phyloP scores from a whole-genome alignment of 2,329 filamentous ascomycete genomes.

The Pseudogymnoascus sp. region DNA sequence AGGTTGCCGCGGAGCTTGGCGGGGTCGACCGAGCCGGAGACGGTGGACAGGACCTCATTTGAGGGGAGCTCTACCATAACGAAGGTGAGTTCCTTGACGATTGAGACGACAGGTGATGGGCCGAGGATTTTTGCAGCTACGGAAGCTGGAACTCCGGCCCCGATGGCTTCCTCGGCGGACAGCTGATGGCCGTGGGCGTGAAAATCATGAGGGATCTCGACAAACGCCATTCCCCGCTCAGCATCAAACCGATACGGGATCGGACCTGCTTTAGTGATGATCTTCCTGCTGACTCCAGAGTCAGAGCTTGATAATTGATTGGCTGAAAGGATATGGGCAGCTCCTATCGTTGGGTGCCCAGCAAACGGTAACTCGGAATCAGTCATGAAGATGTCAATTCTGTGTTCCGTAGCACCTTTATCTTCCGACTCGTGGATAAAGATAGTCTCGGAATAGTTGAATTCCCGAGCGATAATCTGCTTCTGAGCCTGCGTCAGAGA shows the following conservation, averaged over 20 bases:
- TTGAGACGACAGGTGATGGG: conserved; percentile 43
- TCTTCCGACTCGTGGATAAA: conserved; percentile 43
- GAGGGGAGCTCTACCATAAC: conserved; percentile 54
- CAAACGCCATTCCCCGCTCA: conserved; percentile 44
- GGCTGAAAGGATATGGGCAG: conserved; percentile 41
- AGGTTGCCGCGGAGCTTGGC: conserved; percentile 30
- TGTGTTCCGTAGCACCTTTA: conserved; percentile 30
- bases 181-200: conserved; percentile 46
- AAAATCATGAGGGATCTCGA: conserved; percentile 59
- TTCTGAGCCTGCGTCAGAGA: conserved; percentile 44
- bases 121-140: conserved; percentile 32
- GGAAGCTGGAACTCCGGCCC: conserved; percentile 12
- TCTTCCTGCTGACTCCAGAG: conserved; percentile 22
- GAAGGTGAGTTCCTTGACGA: conserved; percentile 70
- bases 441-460: conserved; percentile 57
- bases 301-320: conserved; percentile 19
- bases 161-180: conserved; percentile 25
- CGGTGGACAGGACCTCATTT: conserved; percentile 38
- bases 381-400: conserved; percentile 52
- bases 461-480: conserved; percentile 51
- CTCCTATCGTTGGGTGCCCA: conserved; percentile 54
- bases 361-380: conserved; percentile 50
- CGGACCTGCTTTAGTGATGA: conserved; percentile 49
- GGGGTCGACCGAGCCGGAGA: conserved; percentile 34
- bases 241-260: conserved; percentile 36